Evolutionary conservation across 306 rosid species (phyloP).

Genomic region (Parietaria judaica): DNA sequence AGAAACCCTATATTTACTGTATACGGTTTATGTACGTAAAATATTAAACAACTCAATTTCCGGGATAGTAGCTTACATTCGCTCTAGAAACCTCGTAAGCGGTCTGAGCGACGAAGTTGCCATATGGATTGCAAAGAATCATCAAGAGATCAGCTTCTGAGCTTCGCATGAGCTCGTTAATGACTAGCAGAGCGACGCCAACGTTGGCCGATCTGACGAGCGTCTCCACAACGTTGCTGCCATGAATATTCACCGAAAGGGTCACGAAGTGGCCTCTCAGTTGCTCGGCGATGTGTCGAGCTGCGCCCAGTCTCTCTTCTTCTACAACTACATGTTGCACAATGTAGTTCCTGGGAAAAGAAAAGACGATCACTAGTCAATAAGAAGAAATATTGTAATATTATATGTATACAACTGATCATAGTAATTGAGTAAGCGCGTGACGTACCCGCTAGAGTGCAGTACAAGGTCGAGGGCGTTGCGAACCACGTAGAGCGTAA

Average conservation of each 20-base stretch:
- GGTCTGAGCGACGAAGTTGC: conserved; percentile 37
- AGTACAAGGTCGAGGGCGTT: conserved; percentile 20
- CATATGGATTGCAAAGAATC: neutral
- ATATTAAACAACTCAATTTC: no score
- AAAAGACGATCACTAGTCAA: neutral
- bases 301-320: neutral
- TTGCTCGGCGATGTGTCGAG: neutral
- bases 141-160: neutral
- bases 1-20: no score
- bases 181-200: neutral
- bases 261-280: neutral
- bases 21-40: no score
- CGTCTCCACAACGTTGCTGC: neutral
- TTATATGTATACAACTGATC: no score
- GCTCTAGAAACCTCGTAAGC: conserved; percentile 17
- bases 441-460: conserved; percentile 38
- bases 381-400: neutral
- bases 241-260: neutral
- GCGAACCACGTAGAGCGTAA: conserved; percentile 6
- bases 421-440: neutral
- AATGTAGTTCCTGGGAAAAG: conserved; percentile 34
- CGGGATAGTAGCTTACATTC: conserved; percentile 17
- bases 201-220: neutral
- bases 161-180: neutral
- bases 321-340: conserved; percentile 23